A percentile compares a stretch with the other conserved stretches of the same genome.
These are phyloP conservation scores for Solanum virginianum DNA, from an alignment of 257 asterid genomes.

Conservation along the genomic window DNA sequence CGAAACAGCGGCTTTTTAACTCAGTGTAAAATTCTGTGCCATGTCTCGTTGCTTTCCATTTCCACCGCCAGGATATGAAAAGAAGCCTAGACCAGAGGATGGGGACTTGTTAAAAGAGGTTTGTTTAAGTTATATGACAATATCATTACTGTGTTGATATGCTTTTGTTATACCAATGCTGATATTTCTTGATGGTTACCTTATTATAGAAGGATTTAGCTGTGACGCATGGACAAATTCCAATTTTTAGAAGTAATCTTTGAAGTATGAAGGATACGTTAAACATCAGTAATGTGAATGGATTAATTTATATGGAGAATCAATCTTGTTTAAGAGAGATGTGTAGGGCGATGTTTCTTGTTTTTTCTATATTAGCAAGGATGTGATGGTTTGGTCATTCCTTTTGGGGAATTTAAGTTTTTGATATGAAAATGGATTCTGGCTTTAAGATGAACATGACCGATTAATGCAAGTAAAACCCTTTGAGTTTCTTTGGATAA, in stretches of 20 bases:
- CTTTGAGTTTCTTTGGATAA: neutral
- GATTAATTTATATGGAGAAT: neutral
- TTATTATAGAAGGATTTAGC: slow-evolving; percentile 4
- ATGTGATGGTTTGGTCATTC: neutral
- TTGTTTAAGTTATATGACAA: slow-evolving; percentile 7
- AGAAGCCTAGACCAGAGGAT: slow-evolving; percentile 51
- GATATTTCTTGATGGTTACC: slow-evolving; percentile 1
- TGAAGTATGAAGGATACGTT: neutral
- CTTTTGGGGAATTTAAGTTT: neutral
- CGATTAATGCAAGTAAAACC: neutral
- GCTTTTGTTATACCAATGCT: slow-evolving; percentile 5
- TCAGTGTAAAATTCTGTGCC: slow-evolving; percentile 32
- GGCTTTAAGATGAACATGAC: neutral
- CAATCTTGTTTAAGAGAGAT: neutral
- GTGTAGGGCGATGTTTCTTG: neutral
- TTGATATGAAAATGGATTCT: neutral
- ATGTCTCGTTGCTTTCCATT: slow-evolving; percentile 99
- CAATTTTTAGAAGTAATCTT: neutral
- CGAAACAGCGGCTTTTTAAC: slow-evolving; percentile 15
- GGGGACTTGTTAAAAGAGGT: slow-evolving; percentile 57
- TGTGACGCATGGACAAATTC: neutral
- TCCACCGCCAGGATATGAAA: slow-evolving; percentile 96
- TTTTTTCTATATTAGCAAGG: neutral
- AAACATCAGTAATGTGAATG: neutral
- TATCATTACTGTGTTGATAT: neutral